Base-by-base conservation (phyloP, 2,329 filamentous ascomycete species). In the Aspergillus fumigatus region DNA sequence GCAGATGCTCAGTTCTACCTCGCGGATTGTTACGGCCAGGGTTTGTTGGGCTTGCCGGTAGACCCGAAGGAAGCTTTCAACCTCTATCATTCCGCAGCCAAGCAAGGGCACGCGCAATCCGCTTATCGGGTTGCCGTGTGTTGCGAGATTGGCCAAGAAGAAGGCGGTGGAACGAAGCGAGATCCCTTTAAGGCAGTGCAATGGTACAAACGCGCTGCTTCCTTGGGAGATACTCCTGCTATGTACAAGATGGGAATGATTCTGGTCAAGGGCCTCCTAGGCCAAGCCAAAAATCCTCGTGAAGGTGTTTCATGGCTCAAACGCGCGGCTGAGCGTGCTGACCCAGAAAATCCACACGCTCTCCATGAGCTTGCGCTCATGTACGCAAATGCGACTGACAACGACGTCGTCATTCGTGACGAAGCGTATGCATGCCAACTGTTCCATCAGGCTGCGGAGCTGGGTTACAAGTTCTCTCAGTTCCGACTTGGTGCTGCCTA, bases 161-260 rank as follows among this genome's bases (percentile, higher is more conserved):
- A 96, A 66, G 93, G 92, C 29, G 94, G 94, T 52, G 94, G 94
- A 25, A 97, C 94, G 1, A 86, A 90, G 57, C 89, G 88, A 65
- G 94, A 99, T 68, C 90, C 91, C 0, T 76, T 93, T 62, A 97
- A 97, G 75, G 93, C 94, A 1, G 92, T 97, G 21, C 93, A 97
- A 73, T 99, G 94, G 94, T 99, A 99, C 75, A 92, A 93, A 72
- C 89, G 92, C 47, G 92, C 94, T 6, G 93, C 94, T 10, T 88
- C 88, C 11, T 80, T 97, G 2, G 93, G 94, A 3, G 93, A 99
- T 68, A 88, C 89, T 1, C 89, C 93, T 0, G 94, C 92, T 29
- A 96, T 97, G 91, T 99, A 97, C 79, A 99, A 99, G 75, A 86
- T 97, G 75, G 94, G 94, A 57, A 96, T 97, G 88, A 96, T 99